Evolutionary conservation across 1,284 basidiomycete species (phyloP).

Genomic region (Apiotrichum mycotoxinovorans): DNA sequence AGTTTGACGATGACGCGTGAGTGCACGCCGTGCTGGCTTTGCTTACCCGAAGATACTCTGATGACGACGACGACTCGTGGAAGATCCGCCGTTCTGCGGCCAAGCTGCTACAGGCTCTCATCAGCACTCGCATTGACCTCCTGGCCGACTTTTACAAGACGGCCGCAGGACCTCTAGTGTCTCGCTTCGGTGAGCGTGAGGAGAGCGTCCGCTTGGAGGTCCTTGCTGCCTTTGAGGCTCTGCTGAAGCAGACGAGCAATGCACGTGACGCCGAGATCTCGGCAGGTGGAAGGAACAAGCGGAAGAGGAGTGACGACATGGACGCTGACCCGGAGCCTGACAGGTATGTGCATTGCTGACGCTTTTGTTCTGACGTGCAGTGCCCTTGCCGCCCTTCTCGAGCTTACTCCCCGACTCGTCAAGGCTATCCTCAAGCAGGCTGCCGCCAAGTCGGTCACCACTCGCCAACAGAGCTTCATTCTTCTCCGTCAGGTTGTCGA

Average conservation of each 20-base stretch:
- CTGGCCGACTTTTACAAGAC: constrained; percentile 72
- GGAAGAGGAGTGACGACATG: constrained; percentile 70
- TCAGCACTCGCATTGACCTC: constrained; percentile 83
- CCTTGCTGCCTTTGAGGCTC: constrained; percentile 75
- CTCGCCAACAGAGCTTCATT: constrained; percentile 78
- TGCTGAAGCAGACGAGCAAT: constrained; percentile 70
- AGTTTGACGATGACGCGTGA: constrained; percentile 70
- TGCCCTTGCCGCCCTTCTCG: constrained; percentile 52
- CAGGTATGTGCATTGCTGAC: constrained; percentile 52
- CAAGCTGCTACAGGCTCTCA: constrained; percentile 78
- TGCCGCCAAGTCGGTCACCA: constrained; percentile 75
- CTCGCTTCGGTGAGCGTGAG: constrained; percentile 90
- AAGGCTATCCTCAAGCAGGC: constrained; percentile 82
- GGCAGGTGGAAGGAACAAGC: constrained; percentile 37
- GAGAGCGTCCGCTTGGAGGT: constrained; percentile 93
- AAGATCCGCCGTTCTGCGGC: constrained; percentile 92
- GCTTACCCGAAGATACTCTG: constrained; percentile 67
- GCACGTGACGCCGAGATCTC: constrained; percentile 32
- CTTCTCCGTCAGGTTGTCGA: constrained; percentile 71
- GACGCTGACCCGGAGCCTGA: constrained; percentile 57
- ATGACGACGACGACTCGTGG: constrained; percentile 99
- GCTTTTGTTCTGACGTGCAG: too few relatives aligned
- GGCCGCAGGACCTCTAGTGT: constrained; percentile 81
- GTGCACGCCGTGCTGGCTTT: constrained; percentile 18
- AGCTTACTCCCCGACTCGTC: constrained; percentile 71